These are phyloP conservation scores for Microcos paniculata DNA, from an alignment of 345 rosid species.

Conservation along the genomic window DNA sequence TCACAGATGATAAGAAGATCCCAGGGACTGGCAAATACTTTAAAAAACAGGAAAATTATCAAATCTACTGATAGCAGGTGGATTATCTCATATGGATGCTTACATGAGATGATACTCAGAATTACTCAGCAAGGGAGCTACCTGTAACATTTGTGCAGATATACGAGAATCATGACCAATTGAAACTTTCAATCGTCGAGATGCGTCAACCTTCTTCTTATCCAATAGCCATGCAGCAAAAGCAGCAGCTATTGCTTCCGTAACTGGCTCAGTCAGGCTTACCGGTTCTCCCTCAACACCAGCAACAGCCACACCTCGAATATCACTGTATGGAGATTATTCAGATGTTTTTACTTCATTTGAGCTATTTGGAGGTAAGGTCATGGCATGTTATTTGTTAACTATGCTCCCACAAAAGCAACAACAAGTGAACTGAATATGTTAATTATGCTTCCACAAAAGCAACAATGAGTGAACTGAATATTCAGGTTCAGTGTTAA, in stretches of 20 bases:
- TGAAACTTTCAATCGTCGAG: constrained; percentile 56
- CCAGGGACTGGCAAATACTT: neutral
- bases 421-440: neutral
- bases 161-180: constrained; percentile 96
- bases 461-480: neutral
- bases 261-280: constrained; percentile 73
- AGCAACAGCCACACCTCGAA: constrained; percentile 89
- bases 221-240: constrained; percentile 86
- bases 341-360: no score
- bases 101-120: neutral
- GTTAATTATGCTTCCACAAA: neutral
- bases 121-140: constrained; percentile 21
- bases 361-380: neutral
- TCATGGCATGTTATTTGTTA: neutral
- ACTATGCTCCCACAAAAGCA: neutral
- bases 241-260: constrained; percentile 92
- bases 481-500: neutral
- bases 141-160: constrained; percentile 78
- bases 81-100: neutral
- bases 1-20: neutral
- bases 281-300: constrained; percentile 95
- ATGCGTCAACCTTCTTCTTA: constrained; percentile 52
- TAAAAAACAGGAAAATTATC: neutral
- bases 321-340: constrained; percentile 52
- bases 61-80: neutral